Percentiles rank a stretch among this genome's conserved stretches.
phyloP scores from a whole-genome alignment of 768 basidiomycete genomes.

The Amanita rubescens region DNA sequence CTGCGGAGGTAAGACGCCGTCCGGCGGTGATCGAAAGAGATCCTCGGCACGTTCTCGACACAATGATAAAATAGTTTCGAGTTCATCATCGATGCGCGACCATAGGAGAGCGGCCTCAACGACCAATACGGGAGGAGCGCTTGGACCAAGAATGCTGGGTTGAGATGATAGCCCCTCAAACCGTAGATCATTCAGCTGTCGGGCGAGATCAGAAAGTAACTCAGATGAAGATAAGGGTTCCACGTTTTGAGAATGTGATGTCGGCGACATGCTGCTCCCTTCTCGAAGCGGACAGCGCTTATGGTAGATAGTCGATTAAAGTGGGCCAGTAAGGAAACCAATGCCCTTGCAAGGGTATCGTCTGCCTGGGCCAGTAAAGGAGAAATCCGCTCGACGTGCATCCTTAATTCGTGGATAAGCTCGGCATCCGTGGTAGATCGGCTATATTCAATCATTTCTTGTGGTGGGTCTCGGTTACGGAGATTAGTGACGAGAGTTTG shows the following conservation, averaged over 20 bases:
- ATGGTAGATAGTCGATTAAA: conserved; percentile 54
- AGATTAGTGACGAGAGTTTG: conserved; percentile 58
- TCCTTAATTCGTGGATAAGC: conserved; percentile 52
- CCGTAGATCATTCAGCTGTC: conserved; percentile 63
- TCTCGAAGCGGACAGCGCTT: conserved; percentile 13
- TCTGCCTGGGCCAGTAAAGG: conserved; percentile 40
- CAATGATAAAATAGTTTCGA: conserved; percentile 60
- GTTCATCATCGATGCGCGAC: conserved; percentile 65
- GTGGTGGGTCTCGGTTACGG: conserved; percentile 37
- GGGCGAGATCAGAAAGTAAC: conserved; percentile 37
- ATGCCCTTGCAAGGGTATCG: conserved; percentile 55
- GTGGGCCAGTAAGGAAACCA: conserved; percentile 63
- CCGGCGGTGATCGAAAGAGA: conserved; percentile 18
- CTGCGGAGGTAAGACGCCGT: conserved; percentile 38
- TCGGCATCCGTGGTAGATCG: conserved; percentile 36
- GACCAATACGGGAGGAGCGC: conserved; percentile 36
- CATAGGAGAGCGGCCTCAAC: conserved; percentile 66
- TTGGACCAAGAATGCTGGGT: conserved; percentile 26
- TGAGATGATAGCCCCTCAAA: conserved; percentile 43
- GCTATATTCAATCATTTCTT: conserved; percentile 41
- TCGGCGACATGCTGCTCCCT: conserved; percentile 5
- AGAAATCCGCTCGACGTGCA: conserved; percentile 43
- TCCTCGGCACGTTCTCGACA: conserved; percentile 52
- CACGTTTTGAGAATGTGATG: conserved; percentile 6
- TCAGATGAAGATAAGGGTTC: conserved; percentile 9